These are phyloP conservation scores for Viridothelium virens DNA, from an alignment of 495 filamentous ascomycete species.

Conservation along the genomic window DNA sequence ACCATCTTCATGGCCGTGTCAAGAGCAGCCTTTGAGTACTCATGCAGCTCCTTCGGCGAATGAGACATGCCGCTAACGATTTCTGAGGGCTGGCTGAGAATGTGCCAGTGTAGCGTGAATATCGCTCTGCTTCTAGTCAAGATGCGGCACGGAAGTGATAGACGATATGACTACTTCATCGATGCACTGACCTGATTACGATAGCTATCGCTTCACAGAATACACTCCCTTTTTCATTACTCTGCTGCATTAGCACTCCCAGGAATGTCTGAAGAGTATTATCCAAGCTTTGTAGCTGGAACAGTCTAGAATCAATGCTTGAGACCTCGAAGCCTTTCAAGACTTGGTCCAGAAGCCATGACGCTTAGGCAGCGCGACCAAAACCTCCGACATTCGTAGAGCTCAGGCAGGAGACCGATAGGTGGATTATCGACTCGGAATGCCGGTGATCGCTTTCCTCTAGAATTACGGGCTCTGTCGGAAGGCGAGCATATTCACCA, in stretches of 20 bases:
- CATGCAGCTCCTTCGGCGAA: slow-evolving; percentile 10
- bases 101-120: slow-evolving; percentile 23
- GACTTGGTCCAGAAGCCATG: slow-evolving; percentile 32
- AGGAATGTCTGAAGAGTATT: slow-evolving; percentile 25
- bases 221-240: slow-evolving; percentile 19
- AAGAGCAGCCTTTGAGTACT: slow-evolving; percentile 17
- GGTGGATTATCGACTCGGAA: slow-evolving; percentile 18
- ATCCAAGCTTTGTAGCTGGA: slow-evolving; percentile 22
- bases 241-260: slow-evolving; percentile 26
- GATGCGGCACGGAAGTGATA: neutral
- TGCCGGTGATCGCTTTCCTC: slow-evolving; percentile 15
- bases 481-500: slow-evolving; percentile 12
- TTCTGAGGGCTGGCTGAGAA: slow-evolving; percentile 14
- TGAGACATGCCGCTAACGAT: neutral
- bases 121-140: slow-evolving; percentile 14
- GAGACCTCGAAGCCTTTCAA: slow-evolving; percentile 19
- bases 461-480: slow-evolving; percentile 15
- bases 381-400: slow-evolving; percentile 28
- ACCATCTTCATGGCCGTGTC: slow-evolving; percentile 26
- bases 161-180: neutral
- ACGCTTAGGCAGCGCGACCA: slow-evolving; percentile 31
- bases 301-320: slow-evolving; percentile 21
- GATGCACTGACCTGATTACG: slow-evolving; percentile 27
- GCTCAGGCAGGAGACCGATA: slow-evolving; percentile 11
- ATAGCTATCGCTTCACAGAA: slow-evolving; percentile 32